Percentiles rank a stretch among this genome's conserved stretches.
These are phyloP conservation scores for Candida verbasci DNA, from an alignment of 805 yeast species.

Conservation along the genomic window DNA sequence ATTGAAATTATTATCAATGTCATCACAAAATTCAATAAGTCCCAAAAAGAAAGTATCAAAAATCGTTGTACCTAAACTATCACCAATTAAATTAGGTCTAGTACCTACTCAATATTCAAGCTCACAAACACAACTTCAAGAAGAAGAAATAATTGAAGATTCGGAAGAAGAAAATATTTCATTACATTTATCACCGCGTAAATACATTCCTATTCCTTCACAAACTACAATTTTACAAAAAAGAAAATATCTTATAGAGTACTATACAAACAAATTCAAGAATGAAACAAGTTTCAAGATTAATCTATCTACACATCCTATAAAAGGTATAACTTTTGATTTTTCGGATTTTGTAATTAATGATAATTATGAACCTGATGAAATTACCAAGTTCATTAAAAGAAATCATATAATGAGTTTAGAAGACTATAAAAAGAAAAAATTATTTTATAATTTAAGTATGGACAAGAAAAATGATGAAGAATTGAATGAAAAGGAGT, in stretches of 20 bases:
- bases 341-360: constrained; percentile 27
- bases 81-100: neutral
- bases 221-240: constrained; percentile 7
- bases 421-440: constrained; percentile 6
- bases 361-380: constrained; percentile 8
- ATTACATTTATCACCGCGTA: constrained; percentile 4
- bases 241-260: constrained; percentile 2
- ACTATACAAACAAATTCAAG: constrained; percentile 17
- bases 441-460: constrained; percentile 1
- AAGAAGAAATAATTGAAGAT: constrained; percentile 13
- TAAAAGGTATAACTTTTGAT: constrained; percentile 33
- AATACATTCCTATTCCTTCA: constrained; percentile 1
- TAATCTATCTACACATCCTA: constrained; percentile 28
- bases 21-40: constrained; percentile 3
- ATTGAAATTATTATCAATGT: neutral
- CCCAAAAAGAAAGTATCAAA: constrained; percentile 1
- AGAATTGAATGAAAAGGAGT: constrained; percentile 8
- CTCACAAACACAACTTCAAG: neutral
- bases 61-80: neutral
- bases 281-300: constrained; percentile 18
- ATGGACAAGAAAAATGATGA: constrained; percentile 6
- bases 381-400: neutral
- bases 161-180: constrained; percentile 11
- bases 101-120: constrained; percentile 8
- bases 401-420: constrained; percentile 4